Evolutionary conservation across 805 yeast species (phyloP), one percentile per base, ranked within the genome.

Genomic region (Ogataea sp.): DNA sequence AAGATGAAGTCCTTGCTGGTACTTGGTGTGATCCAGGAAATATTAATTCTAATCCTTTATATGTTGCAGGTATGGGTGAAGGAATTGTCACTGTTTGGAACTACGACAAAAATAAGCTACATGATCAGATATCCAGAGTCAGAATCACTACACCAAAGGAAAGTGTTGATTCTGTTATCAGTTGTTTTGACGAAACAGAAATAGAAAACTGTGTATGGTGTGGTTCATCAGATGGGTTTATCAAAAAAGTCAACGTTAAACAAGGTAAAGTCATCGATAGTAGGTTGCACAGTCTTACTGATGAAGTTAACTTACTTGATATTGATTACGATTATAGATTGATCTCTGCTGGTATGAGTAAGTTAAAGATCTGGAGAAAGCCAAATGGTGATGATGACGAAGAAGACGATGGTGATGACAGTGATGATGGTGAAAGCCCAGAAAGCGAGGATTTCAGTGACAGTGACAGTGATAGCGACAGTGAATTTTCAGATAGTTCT

Each of bases 1-100:
- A 83, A 48, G 97, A 90, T 53, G 98, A 90, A 55, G 62, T 90
- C n/a, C 61, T 90, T 32, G 70, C 88, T 40, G 81, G 86, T 50
- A 65, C 84, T 29, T 77, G 80, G 62, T 72, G 80, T 1, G 84
- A 81, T 45, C 73, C 73, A 2, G 71, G 77, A 13, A 72, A 70
- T 36, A 84, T 80, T 39, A 79, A 76, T 16, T 70, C 76, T 1
- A 71, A 80, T 3, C 48, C 42, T 5, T 50, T 54, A 3, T 41
- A 56, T 47, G 73, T 82, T 4, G 88, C 89, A 49, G 90, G 96
- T 34, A 88, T 87, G 82, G 87, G 95, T 14, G 93, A 83, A 53
- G 97, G 97, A 3, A 74, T 86, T 13, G 69, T 87, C 6, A 87
- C 97, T 0, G 66, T 83, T 13, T 90, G 98, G 98, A 78, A 75